phyloP scores from a whole-genome alignment of 352 stramenopile species.

The Pythium dissotocum region DNA sequence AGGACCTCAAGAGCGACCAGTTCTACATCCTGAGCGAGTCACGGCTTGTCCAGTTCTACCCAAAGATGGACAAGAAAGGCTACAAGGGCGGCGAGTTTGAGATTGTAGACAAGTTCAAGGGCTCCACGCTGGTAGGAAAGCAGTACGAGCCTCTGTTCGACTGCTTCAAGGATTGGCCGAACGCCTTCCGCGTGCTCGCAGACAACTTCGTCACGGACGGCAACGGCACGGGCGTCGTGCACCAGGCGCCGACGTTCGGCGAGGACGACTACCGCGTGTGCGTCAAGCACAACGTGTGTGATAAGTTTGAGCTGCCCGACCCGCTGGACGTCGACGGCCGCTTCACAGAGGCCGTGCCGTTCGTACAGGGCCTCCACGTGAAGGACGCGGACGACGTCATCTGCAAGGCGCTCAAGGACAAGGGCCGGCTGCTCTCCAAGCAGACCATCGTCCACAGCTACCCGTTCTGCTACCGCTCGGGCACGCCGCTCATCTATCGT shows the following conservation, averaged over 20 bases:
- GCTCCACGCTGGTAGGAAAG: conserved; percentile 93
- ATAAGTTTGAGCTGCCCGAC: conserved; percentile 95
- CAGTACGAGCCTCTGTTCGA: conserved; percentile 97
- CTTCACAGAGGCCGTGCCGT: conserved; percentile 93
- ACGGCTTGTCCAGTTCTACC: conserved; percentile 95
- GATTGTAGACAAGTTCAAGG: conserved; percentile 90
- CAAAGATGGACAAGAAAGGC: conserved; percentile 97
- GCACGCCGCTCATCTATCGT: conserved; percentile 99
- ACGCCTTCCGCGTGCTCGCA: conserved; percentile 95
- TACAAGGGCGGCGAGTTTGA: conserved; percentile 95
- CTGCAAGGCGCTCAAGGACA: conserved; percentile 94
- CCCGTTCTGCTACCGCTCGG: conserved; percentile 99
- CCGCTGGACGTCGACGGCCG: conserved; percentile 96
- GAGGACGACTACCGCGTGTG: conserved; percentile 99
- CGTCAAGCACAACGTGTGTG: conserved; percentile 93
- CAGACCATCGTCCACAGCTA: conserved; percentile 97
- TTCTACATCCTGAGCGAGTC: conserved; percentile 94
- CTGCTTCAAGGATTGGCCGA: conserved; percentile 90
- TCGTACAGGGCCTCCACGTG: conserved; percentile 95
- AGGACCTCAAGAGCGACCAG: conserved; percentile 91
- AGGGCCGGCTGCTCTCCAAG: conserved; percentile 96
- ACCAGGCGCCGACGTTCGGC: conserved; percentile 98
- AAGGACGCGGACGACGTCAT: conserved; percentile 98
- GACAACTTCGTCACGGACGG: conserved; percentile 99
- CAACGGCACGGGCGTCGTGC: conserved; percentile 96